Evolutionary conservation across 805 yeast genomes (phyloP), one percentile per base, ranked within the genome.

Genomic region (Komagataella phaffii): DNA sequence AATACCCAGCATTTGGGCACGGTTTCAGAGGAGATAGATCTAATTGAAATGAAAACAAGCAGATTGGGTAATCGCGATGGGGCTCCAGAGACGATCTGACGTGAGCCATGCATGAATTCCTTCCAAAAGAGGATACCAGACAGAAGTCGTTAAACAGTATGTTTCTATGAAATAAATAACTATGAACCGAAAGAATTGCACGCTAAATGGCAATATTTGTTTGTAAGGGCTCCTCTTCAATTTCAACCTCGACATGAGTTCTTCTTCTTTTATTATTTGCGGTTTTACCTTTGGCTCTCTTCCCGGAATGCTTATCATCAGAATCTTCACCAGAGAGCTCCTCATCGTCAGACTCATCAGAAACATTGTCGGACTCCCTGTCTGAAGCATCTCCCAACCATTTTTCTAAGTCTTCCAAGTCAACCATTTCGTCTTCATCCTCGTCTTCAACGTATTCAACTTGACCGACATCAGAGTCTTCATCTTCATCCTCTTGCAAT

Each of bases 361-460:
- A 72, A 36, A 65, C 73, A 50, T 65, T 67, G 53, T 72, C 61
- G 54, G 60, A 60, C 43, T 62, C 65, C 45, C 60, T 64, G 49
- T 64, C 70, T 44, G 62, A 60, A 45, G 55, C 57, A 44, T 57
- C 60, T n/a, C 69, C 87, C 51, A 85, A 71, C 97, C 97, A 91
- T 67, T 80, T 83, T 67, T 90, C 93, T 57, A 90, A 72, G 60
- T 91, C 96, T 70, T 90, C 97, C 71, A 91, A 79, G 63, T 93
- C 97, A 23, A 88, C 96, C 59, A 88, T 70, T 58, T 88, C 89
- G 54, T 85, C 96, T 19, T 86, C 95, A 14, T 84, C 95, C 52
- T 86, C 96, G 50, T 86, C 96, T 58, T 82, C 89, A 50, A 88
- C 96, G 61, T 83, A 87, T 65, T 90, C 98, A 46, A 88, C 82